A percentile compares a stretch with the other conserved stretches of the same genome.
Evolutionary conservation across 768 basidiomycete genomes (phyloP).

Genomic region (Boletus sensibilis): DNA sequence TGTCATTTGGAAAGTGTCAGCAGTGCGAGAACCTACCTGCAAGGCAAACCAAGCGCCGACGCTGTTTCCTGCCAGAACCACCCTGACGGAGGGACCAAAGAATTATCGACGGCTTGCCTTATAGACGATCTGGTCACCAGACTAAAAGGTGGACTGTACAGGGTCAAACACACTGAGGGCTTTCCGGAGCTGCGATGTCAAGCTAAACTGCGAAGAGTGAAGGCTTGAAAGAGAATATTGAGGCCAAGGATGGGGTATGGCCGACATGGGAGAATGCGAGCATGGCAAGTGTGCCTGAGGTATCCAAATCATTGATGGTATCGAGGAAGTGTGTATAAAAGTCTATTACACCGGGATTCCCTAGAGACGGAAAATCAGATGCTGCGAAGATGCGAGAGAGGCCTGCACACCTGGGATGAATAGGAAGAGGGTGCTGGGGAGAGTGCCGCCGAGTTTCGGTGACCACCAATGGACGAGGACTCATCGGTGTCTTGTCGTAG

Average conservation of each 20-base stretch:
- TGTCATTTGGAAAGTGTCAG: neutral
- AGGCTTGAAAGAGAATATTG: conserved; percentile 3
- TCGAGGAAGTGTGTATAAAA: conserved; percentile 70
- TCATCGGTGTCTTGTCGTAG: conserved; percentile 3
- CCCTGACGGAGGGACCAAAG: conserved; percentile 33
- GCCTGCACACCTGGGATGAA: conserved; percentile 48
- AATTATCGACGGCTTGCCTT: too few species aligned
- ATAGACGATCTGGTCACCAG: too few species aligned
- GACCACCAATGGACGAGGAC: conserved; percentile 59
- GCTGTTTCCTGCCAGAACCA: conserved; percentile 63
- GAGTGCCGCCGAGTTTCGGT: conserved; percentile 14
- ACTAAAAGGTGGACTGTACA: conserved; percentile 34
- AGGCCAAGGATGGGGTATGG: conserved; percentile 46
- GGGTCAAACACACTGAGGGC: conserved; percentile 55
- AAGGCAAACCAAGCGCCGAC: conserved; percentile 70
- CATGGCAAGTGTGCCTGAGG: conserved; percentile 45
- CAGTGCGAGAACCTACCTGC: conserved; percentile 42
- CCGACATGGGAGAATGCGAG: conserved; percentile 64
- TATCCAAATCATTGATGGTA: conserved; percentile 41
- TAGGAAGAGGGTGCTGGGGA: conserved; percentile 38
- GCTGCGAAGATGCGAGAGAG: neutral
- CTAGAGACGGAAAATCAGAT: conserved; percentile 22
- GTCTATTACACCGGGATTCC: conserved; percentile 59
- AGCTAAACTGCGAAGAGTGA: conserved; percentile 28
- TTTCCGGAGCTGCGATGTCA: conserved; percentile 53